Base-by-base conservation (phyloP, 2,329 filamentous ascomycete genomes). In the Ascochyta clinopodiicola region DNA sequence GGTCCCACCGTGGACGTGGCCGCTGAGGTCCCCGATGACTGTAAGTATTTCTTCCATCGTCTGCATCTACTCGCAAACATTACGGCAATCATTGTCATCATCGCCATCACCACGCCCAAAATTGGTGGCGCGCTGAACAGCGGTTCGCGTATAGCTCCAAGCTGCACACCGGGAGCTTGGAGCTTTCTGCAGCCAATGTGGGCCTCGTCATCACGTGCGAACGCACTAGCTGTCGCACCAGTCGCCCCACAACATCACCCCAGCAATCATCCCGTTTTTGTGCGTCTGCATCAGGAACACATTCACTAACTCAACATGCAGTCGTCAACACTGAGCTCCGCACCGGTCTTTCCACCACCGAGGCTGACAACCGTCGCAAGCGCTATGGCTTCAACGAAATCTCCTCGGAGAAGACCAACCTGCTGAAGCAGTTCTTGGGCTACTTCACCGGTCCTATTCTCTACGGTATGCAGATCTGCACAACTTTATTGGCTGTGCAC, bases 361-460 rank as follows among this genome's bases (percentile, higher is more conserved):
- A 89, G 57, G 84, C 89, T 50, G 88, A 90, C 69, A 69, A 70
- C 46, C 84, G 88, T 68, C 82, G 88, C 66, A 89, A 85, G 79
- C 82, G 83, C 68, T 82, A 81, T 63, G 88, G 88, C 58, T 90
- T 78, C 80, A 91, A 91, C 79, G 88, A 91, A 75, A 80, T 91
- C 74, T 81, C 82, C 27, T 85, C 87, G 29, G 88, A 91, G 80
- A 90, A 90, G 82, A 86, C 88, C 78, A 91, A 90, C 80, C 79
- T 90, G 80, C 83, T 90, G 75, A 75, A 88, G 73, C 88, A 91
- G 79, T 91, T 91, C 79, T 78, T 91, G 66, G 82, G 85, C 73
- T 91, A 88, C 80, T 91, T 91, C 83, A 86, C 81, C 64, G 88
- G 88, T 70, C 88, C 88, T 60, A 88, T 91, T 81, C 85, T 91